Base-by-base conservation (phyloP, 345 rosid species). In the Eutrema japonicum region DNA sequence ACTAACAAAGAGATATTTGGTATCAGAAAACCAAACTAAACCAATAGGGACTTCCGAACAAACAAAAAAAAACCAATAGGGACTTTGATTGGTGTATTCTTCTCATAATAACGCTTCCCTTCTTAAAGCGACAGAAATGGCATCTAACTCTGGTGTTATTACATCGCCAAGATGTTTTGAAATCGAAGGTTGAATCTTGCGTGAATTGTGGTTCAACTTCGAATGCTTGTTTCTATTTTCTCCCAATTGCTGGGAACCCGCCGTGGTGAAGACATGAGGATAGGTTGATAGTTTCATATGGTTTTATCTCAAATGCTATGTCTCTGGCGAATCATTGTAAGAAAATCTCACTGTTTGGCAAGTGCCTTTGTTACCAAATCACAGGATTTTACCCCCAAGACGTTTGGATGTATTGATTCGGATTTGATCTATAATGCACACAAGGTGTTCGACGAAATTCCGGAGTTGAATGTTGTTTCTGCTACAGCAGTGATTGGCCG, bases 401-500 rank as follows among this genome's bases (percentile, higher is more conserved):
- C 50, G 0, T 2, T 1, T 26, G 4, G 3, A 16, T 2, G 0
- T 30, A 2, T 14, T 3, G 54, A 59, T 10, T 50, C 65, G 8
- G 64, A 26, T 60, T 32, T 29, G 22, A 27, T 61, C 4, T n/a
- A 7, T 5, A 37, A 29, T 55, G 89, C 74, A 36, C 75, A 64
- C 54, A 66, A 74, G 22, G 13, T 78, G 86, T 79, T 92, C 73
- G 93, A 86, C 69, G 86, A 84, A 85, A 73, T 83, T 74, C 74
- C 88, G 4, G 62, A 83, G 3, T 45, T 76, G 69, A 66, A 84
- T 78, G 90, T 84, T n/a, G 72, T 87, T 5, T 82, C 91, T 3
- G 90, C 81, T 5, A 83, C 93, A n/a, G 72, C 80, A 11, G 30
- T 78, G 51, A 85, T 90, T 60, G 85, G 95, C 10, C 79, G 69